These are phyloP conservation scores for Zalaria obscura DNA, from an alignment of 2,329 filamentous ascomycete species.

Conservation along the genomic window DNA sequence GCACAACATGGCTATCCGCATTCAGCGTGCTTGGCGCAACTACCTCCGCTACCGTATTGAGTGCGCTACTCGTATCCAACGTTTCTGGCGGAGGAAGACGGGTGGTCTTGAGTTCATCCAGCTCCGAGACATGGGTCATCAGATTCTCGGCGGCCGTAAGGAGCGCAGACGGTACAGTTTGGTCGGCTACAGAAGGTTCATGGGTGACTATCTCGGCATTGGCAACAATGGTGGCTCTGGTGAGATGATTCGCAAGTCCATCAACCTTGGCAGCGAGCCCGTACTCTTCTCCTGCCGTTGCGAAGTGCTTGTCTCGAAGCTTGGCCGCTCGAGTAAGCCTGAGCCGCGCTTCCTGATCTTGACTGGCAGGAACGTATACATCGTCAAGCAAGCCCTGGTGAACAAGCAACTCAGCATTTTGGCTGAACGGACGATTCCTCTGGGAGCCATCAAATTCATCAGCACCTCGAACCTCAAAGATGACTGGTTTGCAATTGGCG, in stretches of 20 bases:
- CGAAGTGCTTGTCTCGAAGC: slow-evolving; percentile 83
- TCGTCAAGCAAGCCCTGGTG: slow-evolving; percentile 70
- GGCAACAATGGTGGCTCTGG: slow-evolving; percentile 69
- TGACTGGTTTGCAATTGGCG: slow-evolving; percentile 90
- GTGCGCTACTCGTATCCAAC: slow-evolving; percentile 84
- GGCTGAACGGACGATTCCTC: slow-evolving; percentile 65
- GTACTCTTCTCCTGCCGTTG: slow-evolving; percentile 82
- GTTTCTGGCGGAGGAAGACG: slow-evolving; percentile 88
- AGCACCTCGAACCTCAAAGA: slow-evolving; percentile 70
- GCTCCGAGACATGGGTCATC: slow-evolving; percentile 76
- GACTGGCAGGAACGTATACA: slow-evolving; percentile 75
- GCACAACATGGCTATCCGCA: slow-evolving; percentile 98
- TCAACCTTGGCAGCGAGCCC: slow-evolving; percentile 55
- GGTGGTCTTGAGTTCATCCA: slow-evolving; percentile 81
- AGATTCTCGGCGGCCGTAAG: slow-evolving; percentile 68
- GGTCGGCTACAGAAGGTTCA: slow-evolving; percentile 77
- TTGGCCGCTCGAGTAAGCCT: slow-evolving; percentile 89
- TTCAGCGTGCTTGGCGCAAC: slow-evolving; percentile 93
- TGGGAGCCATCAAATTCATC: slow-evolving; percentile 82
- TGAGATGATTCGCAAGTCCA: slow-evolving; percentile 61
- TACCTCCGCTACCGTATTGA: slow-evolving; percentile 87
- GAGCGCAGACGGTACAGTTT: slow-evolving; percentile 85
- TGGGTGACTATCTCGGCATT: slow-evolving; percentile 88
- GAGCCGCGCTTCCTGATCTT: slow-evolving; percentile 74
- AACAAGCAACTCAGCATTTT: slow-evolving; percentile 71